Base-by-base conservation (phyloP, 805 yeast genomes). In the Candida methanosorbosa region DNA sequence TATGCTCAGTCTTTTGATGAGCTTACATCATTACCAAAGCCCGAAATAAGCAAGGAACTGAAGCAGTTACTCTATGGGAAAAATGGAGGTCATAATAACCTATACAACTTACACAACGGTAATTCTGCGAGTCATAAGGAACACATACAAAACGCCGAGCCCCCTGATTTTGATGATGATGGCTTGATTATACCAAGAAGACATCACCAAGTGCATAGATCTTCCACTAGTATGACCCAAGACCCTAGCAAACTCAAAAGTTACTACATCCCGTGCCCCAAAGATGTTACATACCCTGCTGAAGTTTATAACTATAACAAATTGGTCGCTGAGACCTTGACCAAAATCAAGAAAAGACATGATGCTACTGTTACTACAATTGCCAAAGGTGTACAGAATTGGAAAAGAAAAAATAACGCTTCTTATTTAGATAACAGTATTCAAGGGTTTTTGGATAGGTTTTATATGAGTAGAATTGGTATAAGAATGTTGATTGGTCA, bases 401-500 rank as follows among this genome's bases (percentile, higher is more conserved):
- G 95, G 94, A 86, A 86, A 49, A 68, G 66, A 18, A 53, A 67
- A 34, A 63, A 68, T 11, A 62, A 68, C 25, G 44, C 29, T 44
- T 46, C 57, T 26, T 63, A 70, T 21, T 78, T 82, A 27, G 84
- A 82, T 49, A 69, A 77, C 35, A 74, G 84, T 11, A 76, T 87
- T 24, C 95, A 87, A 57, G 69, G 76, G 13, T 86, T 87, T 50
- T 63, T 86, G 42, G 96, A 87, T 59, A 59, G 92, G 22, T 86
- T 86, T 53, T 86, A 87, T 63, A 78, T 86, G 87, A 78, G 86
- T 35, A 69, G 95, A 38, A 87, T 87, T 41, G 96, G 96, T 2
- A 87, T 87, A 40, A 70, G 96, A 43, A 87, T 87, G 94, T 69
- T 86, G 27, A 83, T 86, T 49, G 96, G 95, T n/a, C 96, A 86